Evolutionary conservation across 2,329 filamentous ascomycete species (phyloP).

Genomic region (Harringtonia aguacate): DNA sequence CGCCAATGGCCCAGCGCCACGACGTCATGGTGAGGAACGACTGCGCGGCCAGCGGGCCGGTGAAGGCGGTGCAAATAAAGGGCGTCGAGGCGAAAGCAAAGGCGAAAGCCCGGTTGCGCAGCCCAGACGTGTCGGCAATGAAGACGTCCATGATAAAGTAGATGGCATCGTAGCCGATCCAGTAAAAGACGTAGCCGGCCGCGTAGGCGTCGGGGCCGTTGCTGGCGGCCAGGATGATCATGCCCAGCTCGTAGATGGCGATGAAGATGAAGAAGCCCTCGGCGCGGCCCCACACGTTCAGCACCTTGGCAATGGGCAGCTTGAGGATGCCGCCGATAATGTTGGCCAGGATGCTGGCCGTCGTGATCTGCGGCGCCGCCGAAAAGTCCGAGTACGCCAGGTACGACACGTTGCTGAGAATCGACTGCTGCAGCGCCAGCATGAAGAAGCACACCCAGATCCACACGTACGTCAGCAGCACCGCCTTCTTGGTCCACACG

Average conservation of each 20-base stretch:
- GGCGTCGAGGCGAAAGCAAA: slow-evolving; percentile 54
- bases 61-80: slow-evolving; percentile 55
- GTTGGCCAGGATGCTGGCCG: slow-evolving; percentile 41
- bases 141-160: slow-evolving; percentile 42
- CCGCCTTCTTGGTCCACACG: slow-evolving; percentile 28
- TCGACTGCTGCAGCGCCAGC: slow-evolving; percentile 24
- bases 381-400: slow-evolving; percentile 40
- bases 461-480: slow-evolving; percentile 21
- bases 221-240: slow-evolving; percentile 57
- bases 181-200: slow-evolving; percentile 56
- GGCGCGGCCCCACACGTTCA: slow-evolving; percentile 57
- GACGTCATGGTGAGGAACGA: slow-evolving; percentile 38
- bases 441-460: slow-evolving; percentile 31
- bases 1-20: slow-evolving; percentile 60
- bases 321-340: slow-evolving; percentile 51
- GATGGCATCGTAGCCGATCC: slow-evolving; percentile 39
- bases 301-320: slow-evolving; percentile 54
- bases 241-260: slow-evolving; percentile 34
- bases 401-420: slow-evolving; percentile 28
- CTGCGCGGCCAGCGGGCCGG: slow-evolving; percentile 46
- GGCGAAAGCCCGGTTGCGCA: slow-evolving; percentile 55
- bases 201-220: slow-evolving; percentile 49
- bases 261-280: slow-evolving; percentile 49
- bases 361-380: slow-evolving; percentile 41
- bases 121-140: slow-evolving; percentile 55